Evolutionary conservation across 208 protist species (phyloP).

Genomic region (Trypanosoma grayi): DNA sequence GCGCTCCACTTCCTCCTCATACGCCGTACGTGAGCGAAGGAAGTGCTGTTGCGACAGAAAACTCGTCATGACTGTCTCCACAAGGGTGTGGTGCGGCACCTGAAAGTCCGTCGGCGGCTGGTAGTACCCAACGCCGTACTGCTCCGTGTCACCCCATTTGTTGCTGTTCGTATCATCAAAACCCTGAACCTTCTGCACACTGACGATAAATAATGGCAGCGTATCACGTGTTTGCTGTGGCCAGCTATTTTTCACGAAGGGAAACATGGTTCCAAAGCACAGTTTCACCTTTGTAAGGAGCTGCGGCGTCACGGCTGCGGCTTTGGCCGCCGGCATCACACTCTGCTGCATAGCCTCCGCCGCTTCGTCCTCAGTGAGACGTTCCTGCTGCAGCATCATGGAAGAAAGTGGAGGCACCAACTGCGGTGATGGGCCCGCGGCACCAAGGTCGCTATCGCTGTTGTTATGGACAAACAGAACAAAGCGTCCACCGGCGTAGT

Average conservation of each 20-base stretch:
- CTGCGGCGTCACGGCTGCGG: not conserved
- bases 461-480: not conserved
- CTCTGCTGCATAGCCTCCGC: not conserved
- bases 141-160: not conserved
- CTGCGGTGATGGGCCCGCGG: not conserved
- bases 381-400: not conserved
- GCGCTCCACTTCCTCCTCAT: not conserved
- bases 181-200: not conserved
- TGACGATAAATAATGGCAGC: not conserved
- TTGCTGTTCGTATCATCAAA: not conserved
- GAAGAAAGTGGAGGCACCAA: not conserved
- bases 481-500: slow-evolving; percentile 3
- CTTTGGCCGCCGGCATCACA: not conserved
- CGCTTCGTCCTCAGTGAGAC: not conserved
- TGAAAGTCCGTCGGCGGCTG: slow-evolving; percentile 11
- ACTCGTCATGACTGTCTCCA: slow-evolving; percentile 6
- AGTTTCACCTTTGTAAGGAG: not conserved
- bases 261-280: slow-evolving; percentile 1
- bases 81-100: slow-evolving; percentile 2
- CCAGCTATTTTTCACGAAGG: slow-evolving; percentile 8
- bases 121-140: slow-evolving; percentile 3
- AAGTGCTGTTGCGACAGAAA: slow-evolving; percentile 9
- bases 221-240: slow-evolving; percentile 7
- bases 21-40: not conserved
- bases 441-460: not conserved